Conservation (phyloP, 805 yeast species). For the Ogataea nakhonphanomensis region DNA sequence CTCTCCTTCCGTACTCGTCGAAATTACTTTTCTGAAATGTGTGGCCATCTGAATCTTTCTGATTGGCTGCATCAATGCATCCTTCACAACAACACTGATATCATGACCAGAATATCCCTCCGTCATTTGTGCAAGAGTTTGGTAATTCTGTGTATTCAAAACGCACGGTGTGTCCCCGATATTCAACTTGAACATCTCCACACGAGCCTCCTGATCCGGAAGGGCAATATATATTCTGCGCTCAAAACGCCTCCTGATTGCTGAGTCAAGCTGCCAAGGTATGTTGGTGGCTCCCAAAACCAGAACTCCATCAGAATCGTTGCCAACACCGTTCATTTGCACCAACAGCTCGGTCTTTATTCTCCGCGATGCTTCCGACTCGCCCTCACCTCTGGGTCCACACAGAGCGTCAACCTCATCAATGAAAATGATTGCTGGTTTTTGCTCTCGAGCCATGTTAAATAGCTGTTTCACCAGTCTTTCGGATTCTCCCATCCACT, state of each 20-base stretch:
- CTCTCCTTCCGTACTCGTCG: slow-evolving; percentile 37
- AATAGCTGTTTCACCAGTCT: slow-evolving; percentile 92
- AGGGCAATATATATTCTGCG: slow-evolving; percentile 90
- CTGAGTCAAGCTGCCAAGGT: slow-evolving; percentile 98
- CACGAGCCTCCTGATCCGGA: slow-evolving; percentile 91
- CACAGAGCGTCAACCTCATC: slow-evolving; percentile 98
- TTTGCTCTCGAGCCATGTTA: slow-evolving; percentile 93
- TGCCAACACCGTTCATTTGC: slow-evolving; percentile 99
- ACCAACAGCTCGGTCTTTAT: slow-evolving; percentile 94
- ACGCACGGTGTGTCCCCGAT: slow-evolving; percentile 88
- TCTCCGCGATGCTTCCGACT: slow-evolving; percentile 92
- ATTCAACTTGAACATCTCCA: slow-evolving; percentile 90
- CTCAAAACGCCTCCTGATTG: slow-evolving; percentile 94
- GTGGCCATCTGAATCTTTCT: slow-evolving; percentile 94
- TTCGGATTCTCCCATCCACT: slow-evolving; percentile 99
- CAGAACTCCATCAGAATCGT: slow-evolving; percentile 86
- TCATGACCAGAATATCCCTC: slow-evolving; percentile 98
- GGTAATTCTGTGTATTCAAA: slow-evolving; percentile 68
- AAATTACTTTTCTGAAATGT: slow-evolving; percentile 69
- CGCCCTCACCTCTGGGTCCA: slow-evolving; percentile 98
- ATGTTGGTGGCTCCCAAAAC: slow-evolving; percentile 97
- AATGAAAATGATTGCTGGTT: slow-evolving; percentile 92
- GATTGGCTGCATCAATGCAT: slow-evolving; percentile 97
- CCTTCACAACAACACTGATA: slow-evolving; percentile 93
- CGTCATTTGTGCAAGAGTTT: slow-evolving; percentile 83